Evolutionary conservation across 257 asterid species (phyloP), one percentile per base, ranked within the genome.

Genomic region (Cordia subcordata): DNA sequence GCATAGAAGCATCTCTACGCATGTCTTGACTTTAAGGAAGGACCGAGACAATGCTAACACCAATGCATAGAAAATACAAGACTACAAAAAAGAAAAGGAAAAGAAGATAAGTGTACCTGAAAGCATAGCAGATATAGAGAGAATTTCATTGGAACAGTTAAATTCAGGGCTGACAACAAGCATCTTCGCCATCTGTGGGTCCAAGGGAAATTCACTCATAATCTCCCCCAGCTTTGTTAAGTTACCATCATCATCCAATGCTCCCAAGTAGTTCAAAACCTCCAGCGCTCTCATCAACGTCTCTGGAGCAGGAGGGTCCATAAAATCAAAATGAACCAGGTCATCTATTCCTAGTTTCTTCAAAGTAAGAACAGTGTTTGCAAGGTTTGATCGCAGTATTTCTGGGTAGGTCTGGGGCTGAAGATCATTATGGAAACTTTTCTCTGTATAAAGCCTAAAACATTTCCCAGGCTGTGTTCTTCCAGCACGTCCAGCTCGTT

Each of bases 281-380:
- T 87, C 99, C 71, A 93, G 68, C 21, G 99, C 97, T 68, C 96
- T 82, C 96, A 87, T 83, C 55, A 89, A 83, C 10, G 99, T 85
- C 80, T 89, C 97, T 4, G 99, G 99, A 27, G 96, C 96, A 37
- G 97, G 99, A 32, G 99, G 97, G 60, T 93, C 99, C 99, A 89
- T 93, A 64, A 89, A 93, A 81, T 93, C 97, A 67, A 61, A 61
- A 35, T 61, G 42, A 6, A 47, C 27, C 58, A 62, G 19, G 22
- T 62, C 67, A 35, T 62, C 49, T 19, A 62, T 62, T 10, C 67
- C 67, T 21, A 62, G 38, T n/a, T 39, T 51, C 37, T 50, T 51
- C 35, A 64, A 70, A 45, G 97, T 90, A 23, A 93, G 82, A 58
- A 93, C 99, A 0, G 96, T 89, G 76, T 89, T 86, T 8, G 97